A percentile compares a stretch with the other conserved stretches of the same genome.
Evolutionary conservation across 148 eudicot species (phyloP).

Genomic region (Camellia lanceoleosa): DNA sequence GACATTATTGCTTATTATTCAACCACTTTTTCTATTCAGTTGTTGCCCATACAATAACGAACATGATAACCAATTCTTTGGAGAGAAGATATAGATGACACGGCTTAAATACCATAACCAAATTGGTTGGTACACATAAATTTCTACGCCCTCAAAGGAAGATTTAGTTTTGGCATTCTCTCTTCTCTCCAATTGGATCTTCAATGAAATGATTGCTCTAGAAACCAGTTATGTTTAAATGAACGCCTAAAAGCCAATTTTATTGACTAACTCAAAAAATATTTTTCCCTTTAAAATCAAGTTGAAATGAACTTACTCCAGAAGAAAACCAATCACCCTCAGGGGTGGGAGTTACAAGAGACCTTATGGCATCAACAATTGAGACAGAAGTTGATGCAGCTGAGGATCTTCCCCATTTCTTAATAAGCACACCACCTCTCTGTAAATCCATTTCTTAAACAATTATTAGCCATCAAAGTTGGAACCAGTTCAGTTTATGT

Average conservation of each 20-base stretch:
- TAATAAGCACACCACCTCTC: slow-evolving; percentile 91
- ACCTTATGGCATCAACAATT: slow-evolving; percentile 83
- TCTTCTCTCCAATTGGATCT: neutral
- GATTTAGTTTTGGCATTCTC: neutral
- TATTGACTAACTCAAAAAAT: neutral
- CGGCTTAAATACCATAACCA: neutral
- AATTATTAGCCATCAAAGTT: neutral
- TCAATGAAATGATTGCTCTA: neutral
- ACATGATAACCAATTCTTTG: neutral
- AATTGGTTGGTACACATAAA: neutral
- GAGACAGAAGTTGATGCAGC: slow-evolving; percentile 98
- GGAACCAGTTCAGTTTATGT: neutral
- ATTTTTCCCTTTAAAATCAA: neutral
- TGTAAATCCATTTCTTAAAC: slow-evolving; percentile 24
- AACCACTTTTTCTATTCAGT: neutral
- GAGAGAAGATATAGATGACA: neutral
- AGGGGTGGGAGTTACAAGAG: slow-evolving; percentile 88
- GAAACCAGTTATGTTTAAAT: neutral
- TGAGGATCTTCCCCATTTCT: slow-evolving; percentile 99
- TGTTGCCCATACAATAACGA: neutral
- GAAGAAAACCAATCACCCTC: slow-evolving; percentile 99
- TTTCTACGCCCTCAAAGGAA: neutral
- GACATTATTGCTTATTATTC: neutral
- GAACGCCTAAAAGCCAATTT: neutral
- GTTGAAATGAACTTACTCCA: slow-evolving; percentile 57